Percentiles rank a stretch among this genome's conserved stretches.
Evolutionary conservation across 2,329 filamentous ascomycete genomes (phyloP).

Genomic region (Albophoma yamanashiensis): DNA sequence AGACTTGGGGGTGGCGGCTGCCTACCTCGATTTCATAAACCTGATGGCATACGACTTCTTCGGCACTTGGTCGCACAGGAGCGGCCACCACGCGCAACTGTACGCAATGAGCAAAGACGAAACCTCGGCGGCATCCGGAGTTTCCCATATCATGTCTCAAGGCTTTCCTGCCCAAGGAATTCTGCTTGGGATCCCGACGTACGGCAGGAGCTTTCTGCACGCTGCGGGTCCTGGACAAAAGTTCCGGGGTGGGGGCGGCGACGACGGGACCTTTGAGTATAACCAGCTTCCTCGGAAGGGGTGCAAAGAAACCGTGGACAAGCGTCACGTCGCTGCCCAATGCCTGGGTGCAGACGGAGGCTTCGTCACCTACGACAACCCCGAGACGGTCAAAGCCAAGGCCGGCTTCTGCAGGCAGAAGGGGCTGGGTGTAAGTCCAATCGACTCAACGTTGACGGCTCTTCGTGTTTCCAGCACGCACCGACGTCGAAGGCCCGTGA

Average conservation of each 20-base stretch:
- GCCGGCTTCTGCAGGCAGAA: constrained; percentile 62
- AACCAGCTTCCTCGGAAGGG: constrained; percentile 51
- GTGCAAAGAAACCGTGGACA: constrained; percentile 58
- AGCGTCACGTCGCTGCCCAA: constrained; percentile 55
- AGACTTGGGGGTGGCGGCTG: constrained; percentile 49
- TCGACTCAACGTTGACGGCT: neutral
- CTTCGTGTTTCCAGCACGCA: neutral
- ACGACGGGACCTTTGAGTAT: constrained; percentile 67
- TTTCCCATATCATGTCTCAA: constrained; percentile 53
- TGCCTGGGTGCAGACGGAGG: constrained; percentile 65
- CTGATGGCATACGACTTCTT: constrained; percentile 74
- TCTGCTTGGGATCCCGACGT: constrained; percentile 64
- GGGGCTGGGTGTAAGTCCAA: constrained; percentile 47
- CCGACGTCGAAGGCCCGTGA: neutral
- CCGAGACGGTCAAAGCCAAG: constrained; percentile 65
- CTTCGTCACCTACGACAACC: constrained; percentile 72
- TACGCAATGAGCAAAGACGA: constrained; percentile 51
- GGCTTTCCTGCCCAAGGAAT: constrained; percentile 63
- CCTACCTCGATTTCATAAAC: constrained; percentile 65
- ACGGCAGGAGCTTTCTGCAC: constrained; percentile 64
- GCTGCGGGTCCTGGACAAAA: constrained; percentile 54
- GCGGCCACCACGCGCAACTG: constrained; percentile 68
- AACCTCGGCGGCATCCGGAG: constrained; percentile 54
- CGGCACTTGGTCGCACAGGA: constrained; percentile 55
- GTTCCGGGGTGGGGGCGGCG: constrained; percentile 43